Base-by-base conservation (phyloP, 2,329 filamentous ascomycete species). In the Stagonosporopsis cucurbitacearum region DNA sequence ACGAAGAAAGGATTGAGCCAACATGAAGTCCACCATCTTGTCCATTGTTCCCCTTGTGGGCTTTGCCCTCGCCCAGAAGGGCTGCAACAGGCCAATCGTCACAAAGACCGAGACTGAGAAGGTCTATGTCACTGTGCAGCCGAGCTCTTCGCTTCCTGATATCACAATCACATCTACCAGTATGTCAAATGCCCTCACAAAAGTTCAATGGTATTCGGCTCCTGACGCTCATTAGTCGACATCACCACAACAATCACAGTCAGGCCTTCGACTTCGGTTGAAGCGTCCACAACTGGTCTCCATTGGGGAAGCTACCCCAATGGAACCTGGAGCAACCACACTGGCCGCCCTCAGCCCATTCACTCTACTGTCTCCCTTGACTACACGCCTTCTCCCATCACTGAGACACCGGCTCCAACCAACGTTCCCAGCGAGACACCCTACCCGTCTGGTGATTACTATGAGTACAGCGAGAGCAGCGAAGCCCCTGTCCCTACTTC, bases 11-110 rank as follows among this genome's bases (percentile, higher is more conserved):
- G 30, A 43, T 33, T 23, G 26, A 51, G 32, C 4, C 22, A 56
- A 42, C 15, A 72, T 72, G 69, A 72, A 65, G 63, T 65, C 68
- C 17, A 57, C 59, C 26, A 59, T 72, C 59, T 33, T 68, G 46
- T 58, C 64, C 28, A 52, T 72, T 41, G 51, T 72, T 12, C 67
- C 69, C 49, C 53, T 72, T 33, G 63, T 60, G 44, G 60, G 67
- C 36, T 50, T 71, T 43, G 66, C 65, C 30, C 45, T 68, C 32
- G 70, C 68, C 22, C 67, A 69, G 39, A 58, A 65, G 3, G 45
- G 51, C 22, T 70, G 68, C 57, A 60, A 57, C 17, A 60, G 43
- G n/a, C 50, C 60, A 17, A 69, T 60, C 19, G 51, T 65, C 33
- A 68, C 65, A 11, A 54, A 54, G 39, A 63, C 60, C 15, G 44